Percentiles rank a stretch among this genome's conserved stretches.
Conservation (phyloP, 306 rosid species). For the Acmispon strigosus region DNA sequence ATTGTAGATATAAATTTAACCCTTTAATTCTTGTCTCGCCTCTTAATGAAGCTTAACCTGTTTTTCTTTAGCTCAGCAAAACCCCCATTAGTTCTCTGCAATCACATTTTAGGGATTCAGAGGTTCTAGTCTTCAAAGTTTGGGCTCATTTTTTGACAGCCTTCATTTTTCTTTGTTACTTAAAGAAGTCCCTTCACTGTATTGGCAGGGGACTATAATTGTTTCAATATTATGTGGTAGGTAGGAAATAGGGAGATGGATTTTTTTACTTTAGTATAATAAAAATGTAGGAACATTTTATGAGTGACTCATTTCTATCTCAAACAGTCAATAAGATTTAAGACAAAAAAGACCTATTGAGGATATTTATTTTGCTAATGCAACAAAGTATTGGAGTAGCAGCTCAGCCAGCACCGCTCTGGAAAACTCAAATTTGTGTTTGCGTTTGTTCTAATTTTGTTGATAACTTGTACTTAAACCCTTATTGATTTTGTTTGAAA, state of each 20-base stretch:
- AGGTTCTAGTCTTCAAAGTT: slow-evolving; percentile 36
- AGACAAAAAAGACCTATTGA: background rate
- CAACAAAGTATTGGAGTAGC: background rate
- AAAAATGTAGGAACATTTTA: slow-evolving; percentile 4
- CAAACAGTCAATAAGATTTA: background rate
- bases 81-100: slow-evolving; percentile 45
- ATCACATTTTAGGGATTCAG: slow-evolving; percentile 80
- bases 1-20: slow-evolving; percentile 27
- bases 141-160: slow-evolving; percentile 21
- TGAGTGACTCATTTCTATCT: slow-evolving; percentile 14
- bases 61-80: slow-evolving; percentile 8
- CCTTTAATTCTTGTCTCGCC: background rate
- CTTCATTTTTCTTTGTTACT: background rate
- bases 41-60: slow-evolving; percentile 21
- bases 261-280: slow-evolving; percentile 19
- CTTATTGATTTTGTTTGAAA: too few relatives aligned
- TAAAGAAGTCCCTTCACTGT: slow-evolving; percentile 14
- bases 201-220: background rate
- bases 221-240: slow-evolving; percentile 19
- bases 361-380: background rate
- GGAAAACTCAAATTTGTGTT: too few relatives aligned
- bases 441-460: too few relatives aligned
- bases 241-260: slow-evolving; percentile 21
- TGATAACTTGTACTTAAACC: too few relatives aligned
- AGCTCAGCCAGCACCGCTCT: too few relatives aligned